Base-by-base conservation (phyloP, 2,329 filamentous ascomycete genomes). In the Xylariaceae sp. region DNA sequence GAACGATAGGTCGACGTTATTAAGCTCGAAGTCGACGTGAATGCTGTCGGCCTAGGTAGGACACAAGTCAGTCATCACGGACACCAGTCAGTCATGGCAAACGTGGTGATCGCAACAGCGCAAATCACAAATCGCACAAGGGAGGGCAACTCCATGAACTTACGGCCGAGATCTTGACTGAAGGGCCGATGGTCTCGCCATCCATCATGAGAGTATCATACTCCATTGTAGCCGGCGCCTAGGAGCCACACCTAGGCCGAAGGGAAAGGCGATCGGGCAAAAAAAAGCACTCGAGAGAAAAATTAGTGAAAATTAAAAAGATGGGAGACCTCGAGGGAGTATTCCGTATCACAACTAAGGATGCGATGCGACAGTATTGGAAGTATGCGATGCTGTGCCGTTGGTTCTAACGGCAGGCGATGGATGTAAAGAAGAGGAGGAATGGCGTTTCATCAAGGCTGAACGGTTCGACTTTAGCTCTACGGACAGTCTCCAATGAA, bases 1-100 rank as follows among this genome's bases (percentile, higher is more conserved):
- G 69, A 97, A 91, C 64, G 92, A 84, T 60, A 97, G 87, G 72
- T 96, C 91, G 70, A 93, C 90, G 73, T 91, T 91, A 70, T 85
- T 88, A 59, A 99, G 85, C 75, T 94, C 88, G 79, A 97, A 97
- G 77, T 96, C 88, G 74, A 96, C 92, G 70, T 89, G 88, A 69
- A 87, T 85, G 64, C 79, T 79, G 72, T 92, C 90, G 65, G 89
- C 89, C 91, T 96, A 57, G n/a, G 23, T 30, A 56, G 34, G 68
- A 58, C 39, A 53, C 18, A 42, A 52, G 15, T 30, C 55, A 13
- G 54, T 44, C 13, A 64, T 71, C 68, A 72, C 66, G 65, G 51
- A 57, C 59, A 62, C 13, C 35, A 35, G 61, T 17, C 35, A 34
- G 61, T 17, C 35, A 34, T 45, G 39, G 39, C 23, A 37, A 11